These are phyloP conservation scores for Kwoniella mangroviensis DNA, from an alignment of 768 basidiomycete species.

Conservation along the genomic window DNA sequence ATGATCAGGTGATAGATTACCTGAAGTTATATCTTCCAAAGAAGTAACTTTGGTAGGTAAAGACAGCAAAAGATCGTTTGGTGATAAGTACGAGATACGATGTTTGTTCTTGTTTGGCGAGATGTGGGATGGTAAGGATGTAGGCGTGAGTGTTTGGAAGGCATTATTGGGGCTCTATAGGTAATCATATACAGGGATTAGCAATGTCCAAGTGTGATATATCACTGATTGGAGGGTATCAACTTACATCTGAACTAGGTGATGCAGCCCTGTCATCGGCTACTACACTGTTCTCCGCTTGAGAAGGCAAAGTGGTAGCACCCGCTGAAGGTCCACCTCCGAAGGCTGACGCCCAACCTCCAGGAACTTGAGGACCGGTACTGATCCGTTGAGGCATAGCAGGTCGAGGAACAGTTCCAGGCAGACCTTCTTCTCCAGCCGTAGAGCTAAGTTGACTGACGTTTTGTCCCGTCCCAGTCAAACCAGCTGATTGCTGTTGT, in stretches of 20 bases:
- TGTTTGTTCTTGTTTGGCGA: conserved; percentile 38
- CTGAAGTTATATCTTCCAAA: conserved; percentile 70
- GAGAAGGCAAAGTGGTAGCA: not conserved
- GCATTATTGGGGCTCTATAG: conserved; percentile 3
- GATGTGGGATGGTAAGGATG: conserved; percentile 44
- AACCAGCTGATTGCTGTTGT: conserved; percentile 2
- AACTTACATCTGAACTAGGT: conserved; percentile 24
- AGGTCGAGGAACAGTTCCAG: conserved; percentile 29
- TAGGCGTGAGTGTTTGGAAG: conserved; percentile 14
- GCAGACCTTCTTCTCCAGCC: not conserved
- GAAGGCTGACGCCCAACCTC: conserved; percentile 38
- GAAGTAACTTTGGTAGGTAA: conserved; percentile 74
- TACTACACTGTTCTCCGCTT: not conserved
- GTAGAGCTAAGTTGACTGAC: conserved; percentile 4
- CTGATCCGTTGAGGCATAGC: conserved; percentile 38
- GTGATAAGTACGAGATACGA: conserved; percentile 77
- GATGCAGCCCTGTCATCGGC: conserved; percentile 11
- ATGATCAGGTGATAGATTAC: conserved; percentile 69
- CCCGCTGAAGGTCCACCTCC: conserved; percentile 3
- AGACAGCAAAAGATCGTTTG: conserved; percentile 78
- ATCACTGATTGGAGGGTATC: not conserved
- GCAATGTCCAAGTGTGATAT: not conserved
- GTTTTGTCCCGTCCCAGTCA: not conserved
- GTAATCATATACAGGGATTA: not conserved
- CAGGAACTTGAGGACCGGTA: conserved; percentile 49